Evolutionary conservation across 176 grass and related monocot species (phyloP).

Genomic region (Aegilops bicornis): DNA sequence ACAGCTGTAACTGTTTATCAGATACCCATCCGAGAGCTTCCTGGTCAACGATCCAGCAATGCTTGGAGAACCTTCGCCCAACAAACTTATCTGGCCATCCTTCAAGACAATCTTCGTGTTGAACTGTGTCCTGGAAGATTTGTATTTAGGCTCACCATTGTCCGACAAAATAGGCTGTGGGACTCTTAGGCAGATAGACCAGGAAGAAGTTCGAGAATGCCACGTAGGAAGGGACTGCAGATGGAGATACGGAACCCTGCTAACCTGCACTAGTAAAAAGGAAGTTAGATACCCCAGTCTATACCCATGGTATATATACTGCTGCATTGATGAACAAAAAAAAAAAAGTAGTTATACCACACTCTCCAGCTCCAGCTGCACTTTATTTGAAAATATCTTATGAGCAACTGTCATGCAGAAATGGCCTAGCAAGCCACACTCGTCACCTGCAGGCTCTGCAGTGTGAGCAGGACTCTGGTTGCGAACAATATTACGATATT

Average conservation of each 20-base stretch:
- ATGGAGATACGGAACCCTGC: conserved; percentile 80
- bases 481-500: conserved; percentile 27
- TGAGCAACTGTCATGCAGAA: conserved; percentile 88
- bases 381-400: conserved; percentile 88
- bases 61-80: conserved; percentile 67
- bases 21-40: conserved; percentile 37
- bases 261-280: conserved; percentile 61
- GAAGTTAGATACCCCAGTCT: conserved; percentile 20
- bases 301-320: background rate
- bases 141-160: conserved; percentile 42
- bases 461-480: conserved; percentile 34
- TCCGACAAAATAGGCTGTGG: conserved; percentile 61
- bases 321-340: background rate
- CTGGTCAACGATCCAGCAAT: conserved; percentile 64
- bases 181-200: conserved; percentile 83
- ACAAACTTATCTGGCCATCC: conserved; percentile 87
- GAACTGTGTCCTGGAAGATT: conserved; percentile 63
- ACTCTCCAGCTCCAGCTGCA: conserved; percentile 71
- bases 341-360: conserved; percentile 51
- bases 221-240: conserved; percentile 69
- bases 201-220: conserved; percentile 95
- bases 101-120: conserved; percentile 78
- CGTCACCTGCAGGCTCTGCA: conserved; percentile 37
- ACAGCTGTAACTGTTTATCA: conserved; percentile 72
- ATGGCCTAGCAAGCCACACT: conserved; percentile 51